Conservation (phyloP, 495 filamentous ascomycete genomes). For the Penicillium paxilli region DNA sequence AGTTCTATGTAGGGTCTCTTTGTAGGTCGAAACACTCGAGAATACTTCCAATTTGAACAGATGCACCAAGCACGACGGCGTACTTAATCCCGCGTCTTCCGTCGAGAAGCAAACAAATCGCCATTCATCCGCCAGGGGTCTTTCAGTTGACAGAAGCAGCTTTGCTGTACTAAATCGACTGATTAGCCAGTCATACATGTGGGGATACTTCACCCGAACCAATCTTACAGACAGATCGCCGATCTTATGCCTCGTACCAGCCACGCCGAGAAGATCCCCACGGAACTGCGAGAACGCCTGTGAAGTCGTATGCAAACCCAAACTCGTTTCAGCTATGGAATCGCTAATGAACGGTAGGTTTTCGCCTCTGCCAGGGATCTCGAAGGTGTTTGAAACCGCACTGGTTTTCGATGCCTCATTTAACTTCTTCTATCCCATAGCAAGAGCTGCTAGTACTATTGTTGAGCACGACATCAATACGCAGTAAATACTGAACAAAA, state of each 20-base stretch:
- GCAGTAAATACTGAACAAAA: too few species aligned
- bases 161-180: constrained; percentile 1
- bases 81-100: not conserved
- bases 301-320: constrained; percentile 12
- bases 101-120: not conserved
- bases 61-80: not conserved
- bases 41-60: not conserved
- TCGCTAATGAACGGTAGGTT: not conserved
- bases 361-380: not conserved
- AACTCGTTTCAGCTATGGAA: not conserved
- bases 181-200: not conserved
- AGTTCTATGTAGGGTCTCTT: not conserved
- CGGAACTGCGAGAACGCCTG: not conserved
- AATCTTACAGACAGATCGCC: constrained; percentile 6
- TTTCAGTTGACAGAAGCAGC: constrained; percentile 1
- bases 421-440: too few species aligned
- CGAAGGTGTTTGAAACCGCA: too few species aligned
- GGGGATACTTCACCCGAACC: not conserved
- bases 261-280: constrained; percentile 2
- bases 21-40: not conserved
- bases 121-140: not conserved
- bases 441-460: too few species aligned
- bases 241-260: constrained; percentile 4
- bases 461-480: too few species aligned
- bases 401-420: too few species aligned